Evolutionary conservation across 2,329 filamentous ascomycete genomes (phyloP), one percentile per base, ranked within the genome.

Genomic region (Phaeosphaeria sp.): DNA sequence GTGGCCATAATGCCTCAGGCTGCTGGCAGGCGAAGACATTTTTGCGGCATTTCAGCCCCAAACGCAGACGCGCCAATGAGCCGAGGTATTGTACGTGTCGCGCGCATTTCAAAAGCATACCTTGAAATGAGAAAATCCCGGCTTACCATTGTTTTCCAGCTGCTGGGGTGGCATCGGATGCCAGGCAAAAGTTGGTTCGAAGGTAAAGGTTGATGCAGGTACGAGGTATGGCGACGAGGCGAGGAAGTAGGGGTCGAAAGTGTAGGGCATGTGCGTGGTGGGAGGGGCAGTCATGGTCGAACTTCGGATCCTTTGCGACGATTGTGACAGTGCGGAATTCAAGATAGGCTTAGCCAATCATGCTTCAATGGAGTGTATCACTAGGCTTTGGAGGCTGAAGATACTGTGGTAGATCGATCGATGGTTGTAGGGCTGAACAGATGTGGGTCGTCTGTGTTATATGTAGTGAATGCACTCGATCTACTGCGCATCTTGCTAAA

Each of bases 241-340:
- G 30, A 61, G 51, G 52, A 66, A 46, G 59, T 64, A 65, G 39
- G 67, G 59, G 57, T 63, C 55, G 59, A 36, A 42, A 27, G 63
- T 49, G 56, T 70, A 64, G 53, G 69, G 69, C 58, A 66, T 55
- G 39, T 60, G 66, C 30, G 67, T 56, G 27, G 63, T 51, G 13
- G 64, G 63, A 52, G 66, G 61, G 49, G 67, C 67, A 24, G 71
- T 67, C 63, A 68, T 74, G 21, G 33, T 63, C 45, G 51, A 60
- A 49, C 49, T 56, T 53, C 46, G 39, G 30, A 36, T 20, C 30
- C 30, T 36, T 45, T 40, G 50, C 54, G 42, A 58, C 45, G 21
- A 50, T 36, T 21, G 51, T 40, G 46, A 18, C 52, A 22, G 53
- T 33, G 21, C 42, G 49, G 51, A 43, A 46, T 21, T 52, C 58